Conservation (phyloP, 2,329 filamentous ascomycete species). For the Aspergillus phoenicis region DNA sequence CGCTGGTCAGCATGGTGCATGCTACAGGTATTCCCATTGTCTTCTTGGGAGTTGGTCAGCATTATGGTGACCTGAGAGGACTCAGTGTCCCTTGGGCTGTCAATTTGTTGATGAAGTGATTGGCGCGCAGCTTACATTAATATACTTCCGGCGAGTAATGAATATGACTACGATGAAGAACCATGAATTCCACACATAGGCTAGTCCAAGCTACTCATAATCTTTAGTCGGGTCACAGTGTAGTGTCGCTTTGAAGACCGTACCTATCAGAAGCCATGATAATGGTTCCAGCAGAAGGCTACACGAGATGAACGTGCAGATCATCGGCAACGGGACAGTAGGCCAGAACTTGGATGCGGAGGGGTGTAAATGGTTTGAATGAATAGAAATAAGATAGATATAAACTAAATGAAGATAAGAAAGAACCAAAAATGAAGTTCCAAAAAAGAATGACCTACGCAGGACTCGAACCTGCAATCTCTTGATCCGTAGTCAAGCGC, state of each 20-base stretch:
- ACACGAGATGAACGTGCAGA: no score
- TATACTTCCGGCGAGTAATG: neutral
- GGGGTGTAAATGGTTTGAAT: no score
- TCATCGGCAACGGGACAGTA: no score
- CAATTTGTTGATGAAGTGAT: slow-evolving; percentile 59
- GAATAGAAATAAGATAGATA: no score
- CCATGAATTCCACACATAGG: no score
- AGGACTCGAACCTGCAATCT: slow-evolving; percentile 53
- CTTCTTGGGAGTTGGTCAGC: slow-evolving; percentile 77
- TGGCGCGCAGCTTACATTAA: neutral
- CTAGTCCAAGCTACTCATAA: neutral
- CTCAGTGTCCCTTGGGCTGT: slow-evolving; percentile 67
- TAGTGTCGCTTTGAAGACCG: no score
- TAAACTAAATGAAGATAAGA: neutral
- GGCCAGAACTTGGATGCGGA: no score
- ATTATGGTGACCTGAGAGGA: slow-evolving; percentile 66
- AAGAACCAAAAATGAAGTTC: neutral
- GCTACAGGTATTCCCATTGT: slow-evolving; percentile 94
- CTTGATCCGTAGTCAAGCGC: slow-evolving; percentile 56
- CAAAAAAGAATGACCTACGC: slow-evolving; percentile 22
- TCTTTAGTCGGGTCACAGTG: no score
- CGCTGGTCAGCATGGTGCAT: slow-evolving; percentile 94
- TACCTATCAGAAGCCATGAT: no score
- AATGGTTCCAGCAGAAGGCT: no score
- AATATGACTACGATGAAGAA: neutral